Evolutionary conservation across 768 basidiomycete species (phyloP).

Genomic region (Xerocomus brunneocitrinus): DNA sequence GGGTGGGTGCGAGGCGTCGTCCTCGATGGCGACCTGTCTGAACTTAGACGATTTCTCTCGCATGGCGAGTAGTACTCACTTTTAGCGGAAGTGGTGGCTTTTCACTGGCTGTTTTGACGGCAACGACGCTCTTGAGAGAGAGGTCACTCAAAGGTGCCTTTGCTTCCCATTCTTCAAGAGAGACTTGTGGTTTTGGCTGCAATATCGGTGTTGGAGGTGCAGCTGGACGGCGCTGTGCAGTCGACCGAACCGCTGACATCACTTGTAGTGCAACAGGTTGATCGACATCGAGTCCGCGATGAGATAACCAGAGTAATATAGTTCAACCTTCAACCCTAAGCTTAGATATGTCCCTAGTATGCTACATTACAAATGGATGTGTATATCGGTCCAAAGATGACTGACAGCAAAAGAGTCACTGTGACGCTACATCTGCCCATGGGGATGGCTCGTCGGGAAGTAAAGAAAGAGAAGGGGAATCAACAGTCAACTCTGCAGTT

Average conservation of each 20-base stretch:
- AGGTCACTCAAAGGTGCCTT: constrained; percentile 71
- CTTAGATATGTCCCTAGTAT: constrained; percentile 1
- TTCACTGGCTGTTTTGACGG: constrained; percentile 59
- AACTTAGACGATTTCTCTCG: constrained; percentile 25
- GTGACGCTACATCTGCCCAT: constrained; percentile 23
- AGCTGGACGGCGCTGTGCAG: constrained; percentile 25
- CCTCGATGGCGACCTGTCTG: constrained; percentile 40
- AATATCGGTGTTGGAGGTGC: constrained; percentile 23
- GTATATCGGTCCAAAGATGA: constrained; percentile 7
- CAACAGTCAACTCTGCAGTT: neutral
- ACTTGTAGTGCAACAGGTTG: neutral
- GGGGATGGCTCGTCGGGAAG: constrained; percentile 29
- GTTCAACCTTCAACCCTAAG: neutral
- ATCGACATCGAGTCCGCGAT: neutral
- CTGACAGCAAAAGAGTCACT: neutral
- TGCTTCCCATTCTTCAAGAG: constrained; percentile 88
- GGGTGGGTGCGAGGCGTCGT: constrained; percentile 32
- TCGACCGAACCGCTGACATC: constrained; percentile 23
- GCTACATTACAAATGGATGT: constrained; percentile 8
- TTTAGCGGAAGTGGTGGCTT: constrained; percentile 65
- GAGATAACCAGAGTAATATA: neutral
- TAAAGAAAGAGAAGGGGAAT: constrained; percentile 10
- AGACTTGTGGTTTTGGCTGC: constrained; percentile 46
- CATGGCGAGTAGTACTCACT: constrained; percentile 39
- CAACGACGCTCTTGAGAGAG: constrained; percentile 60